These are phyloP conservation scores for Wickerhamia fluorescens DNA, from an alignment of 805 yeast genomes.

Conservation along the genomic window DNA sequence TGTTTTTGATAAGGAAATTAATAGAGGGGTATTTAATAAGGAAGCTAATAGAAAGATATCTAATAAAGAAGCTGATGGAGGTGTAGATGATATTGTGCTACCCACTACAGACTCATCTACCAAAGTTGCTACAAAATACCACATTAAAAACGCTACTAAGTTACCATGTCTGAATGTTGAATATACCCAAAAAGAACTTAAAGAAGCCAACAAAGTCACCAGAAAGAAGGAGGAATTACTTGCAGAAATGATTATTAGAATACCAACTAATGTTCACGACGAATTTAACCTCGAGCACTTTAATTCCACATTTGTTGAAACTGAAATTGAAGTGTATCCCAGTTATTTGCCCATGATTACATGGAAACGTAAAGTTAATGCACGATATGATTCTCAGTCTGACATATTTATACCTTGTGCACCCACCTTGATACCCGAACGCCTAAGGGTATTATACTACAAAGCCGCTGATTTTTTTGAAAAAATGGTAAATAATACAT, in stretches of 20 bases:
- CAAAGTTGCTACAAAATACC: no score
- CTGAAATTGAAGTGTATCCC: constrained; percentile 17
- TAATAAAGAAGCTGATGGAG: no score
- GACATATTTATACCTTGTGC: constrained; percentile 53
- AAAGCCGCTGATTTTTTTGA: constrained; percentile 39
- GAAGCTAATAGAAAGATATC: no score
- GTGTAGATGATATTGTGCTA: no score
- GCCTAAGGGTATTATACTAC: constrained; percentile 36
- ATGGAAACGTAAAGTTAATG: constrained; percentile 45
- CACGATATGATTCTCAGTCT: constrained; percentile 40
- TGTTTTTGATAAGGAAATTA: no score
- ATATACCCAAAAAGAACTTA: constrained; percentile 23
- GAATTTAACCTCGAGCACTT: constrained; percentile 18
- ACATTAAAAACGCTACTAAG: no score
- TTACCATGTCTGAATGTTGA: constrained; percentile 6
- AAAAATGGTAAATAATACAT: constrained; percentile 7
- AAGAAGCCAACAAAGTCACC: constrained; percentile 26
- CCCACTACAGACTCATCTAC: no score
- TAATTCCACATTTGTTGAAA: constrained; percentile 8
- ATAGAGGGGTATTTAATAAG: no score
- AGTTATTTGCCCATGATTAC: constrained; percentile 37
- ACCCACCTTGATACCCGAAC: constrained; percentile 36
- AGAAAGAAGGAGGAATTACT: constrained; percentile 46
- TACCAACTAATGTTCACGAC: constrained; percentile 23
- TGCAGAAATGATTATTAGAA: constrained; percentile 41